Percentiles rank a stretch among this genome's conserved stretches.
phyloP scores from a whole-genome alignment of 129 eudicot species.

The Lactuca sativa region DNA sequence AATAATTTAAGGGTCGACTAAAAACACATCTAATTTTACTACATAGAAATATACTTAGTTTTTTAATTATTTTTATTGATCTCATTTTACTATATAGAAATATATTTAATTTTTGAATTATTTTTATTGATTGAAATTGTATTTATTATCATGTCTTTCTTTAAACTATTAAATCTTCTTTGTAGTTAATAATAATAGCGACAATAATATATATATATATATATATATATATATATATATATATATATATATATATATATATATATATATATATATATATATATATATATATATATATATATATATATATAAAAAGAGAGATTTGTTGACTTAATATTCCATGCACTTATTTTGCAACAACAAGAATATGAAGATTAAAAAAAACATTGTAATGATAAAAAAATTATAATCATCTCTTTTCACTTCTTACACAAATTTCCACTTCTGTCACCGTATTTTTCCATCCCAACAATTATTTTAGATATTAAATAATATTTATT shows the following conservation, averaged over 20 bases:
- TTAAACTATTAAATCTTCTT: too few species aligned
- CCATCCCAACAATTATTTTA: slow-evolving; percentile 27
- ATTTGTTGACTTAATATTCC: slow-evolving; percentile 41
- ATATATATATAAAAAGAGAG: slow-evolving; percentile 20
- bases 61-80: too few species aligned
- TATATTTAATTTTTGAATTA: too few species aligned
- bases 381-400: slow-evolving; percentile 80
- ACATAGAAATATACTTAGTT: too few species aligned
- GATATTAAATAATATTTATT: background rate
- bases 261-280: background rate
- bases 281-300: background rate
- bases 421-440: slow-evolving; percentile 49
- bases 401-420: slow-evolving; percentile 81
- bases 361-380: slow-evolving; percentile 39
- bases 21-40: too few species aligned
- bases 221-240: too few species aligned
- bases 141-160: too few species aligned
- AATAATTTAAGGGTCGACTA: too few species aligned
- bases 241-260: background rate
- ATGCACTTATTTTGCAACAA: slow-evolving; percentile 49
- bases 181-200: too few species aligned
- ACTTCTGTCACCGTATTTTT: slow-evolving; percentile 48
- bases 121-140: too few species aligned
- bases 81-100: too few species aligned
- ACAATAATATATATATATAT: too few species aligned